Conservation (phyloP, 305 asterid genomes). For the Solanum chacoense region DNA sequence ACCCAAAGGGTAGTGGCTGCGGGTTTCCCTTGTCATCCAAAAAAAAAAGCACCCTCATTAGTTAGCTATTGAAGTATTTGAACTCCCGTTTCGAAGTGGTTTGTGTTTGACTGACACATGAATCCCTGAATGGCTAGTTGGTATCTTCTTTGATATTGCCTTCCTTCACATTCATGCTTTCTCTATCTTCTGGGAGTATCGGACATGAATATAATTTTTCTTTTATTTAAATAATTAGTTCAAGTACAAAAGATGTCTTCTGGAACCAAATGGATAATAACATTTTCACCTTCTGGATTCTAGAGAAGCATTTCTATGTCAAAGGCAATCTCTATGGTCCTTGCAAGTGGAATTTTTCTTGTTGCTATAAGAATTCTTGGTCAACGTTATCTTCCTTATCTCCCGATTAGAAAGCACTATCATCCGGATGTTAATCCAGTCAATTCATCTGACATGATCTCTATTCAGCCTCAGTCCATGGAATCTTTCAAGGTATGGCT, state of each 20-base stretch:
- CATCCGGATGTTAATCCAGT: conserved; percentile 23
- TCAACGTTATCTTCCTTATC: conserved; percentile 31
- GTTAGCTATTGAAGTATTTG: neutral
- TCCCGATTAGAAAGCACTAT: conserved; percentile 31
- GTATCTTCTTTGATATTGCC: neutral
- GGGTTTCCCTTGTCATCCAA: too few species aligned
- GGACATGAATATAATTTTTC: neutral
- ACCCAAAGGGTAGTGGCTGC: too few species aligned
- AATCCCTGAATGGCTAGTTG: neutral
- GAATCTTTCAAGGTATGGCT: conserved; percentile 43
- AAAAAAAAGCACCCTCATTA: neutral
- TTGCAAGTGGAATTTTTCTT: conserved; percentile 56
- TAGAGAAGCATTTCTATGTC: conserved; percentile 51
- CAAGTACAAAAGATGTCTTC: neutral
- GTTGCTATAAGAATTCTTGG: conserved; percentile 43
- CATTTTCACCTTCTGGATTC: conserved; percentile 6
- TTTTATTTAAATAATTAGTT: neutral
- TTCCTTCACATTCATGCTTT: neutral
- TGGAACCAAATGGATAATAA: neutral
- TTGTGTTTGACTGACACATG: too few species aligned
- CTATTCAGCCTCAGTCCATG: conserved; percentile 27
- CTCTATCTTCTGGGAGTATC: neutral
- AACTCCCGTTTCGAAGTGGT: neutral
- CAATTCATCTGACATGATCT: conserved; percentile 20
- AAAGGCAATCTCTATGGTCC: conserved; percentile 31